A percentile compares a stretch with the other conserved stretches of the same genome.
phyloP scores from a whole-genome alignment of 352 stramenopile genomes.

The Globisporangium apiculatum region DNA sequence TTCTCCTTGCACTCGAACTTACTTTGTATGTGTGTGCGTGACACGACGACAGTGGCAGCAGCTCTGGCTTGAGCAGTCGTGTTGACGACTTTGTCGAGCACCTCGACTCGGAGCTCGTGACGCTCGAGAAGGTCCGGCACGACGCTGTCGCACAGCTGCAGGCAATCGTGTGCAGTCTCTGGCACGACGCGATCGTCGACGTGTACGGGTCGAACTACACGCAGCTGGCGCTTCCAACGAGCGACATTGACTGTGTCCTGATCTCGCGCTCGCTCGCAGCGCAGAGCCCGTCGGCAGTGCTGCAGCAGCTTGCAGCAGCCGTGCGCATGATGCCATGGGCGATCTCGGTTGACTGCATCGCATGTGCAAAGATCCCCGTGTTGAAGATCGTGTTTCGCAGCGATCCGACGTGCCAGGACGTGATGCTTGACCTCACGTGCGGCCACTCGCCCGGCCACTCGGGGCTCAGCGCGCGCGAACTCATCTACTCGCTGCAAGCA shows the following conservation, averaged over 20 bases:
- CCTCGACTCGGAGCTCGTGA: constrained; percentile 35
- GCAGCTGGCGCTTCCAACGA: constrained; percentile 90
- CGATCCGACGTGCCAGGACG: constrained; percentile 22
- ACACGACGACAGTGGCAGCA: neutral
- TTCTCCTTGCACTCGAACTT: no score
- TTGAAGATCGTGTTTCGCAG: constrained; percentile 87
- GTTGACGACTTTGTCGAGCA: constrained; percentile 44
- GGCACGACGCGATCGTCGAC: constrained; percentile 88
- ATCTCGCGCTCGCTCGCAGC: constrained; percentile 74
- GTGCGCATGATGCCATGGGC: constrained; percentile 75
- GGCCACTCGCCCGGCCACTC: constrained; percentile 92
- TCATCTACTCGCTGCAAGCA: constrained; percentile 89
- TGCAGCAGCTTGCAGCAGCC: constrained; percentile 85
- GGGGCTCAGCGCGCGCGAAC: constrained; percentile 86
- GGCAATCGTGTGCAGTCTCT: constrained; percentile 47
- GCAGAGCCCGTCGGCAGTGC: constrained; percentile 75
- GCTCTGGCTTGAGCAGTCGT: constrained; percentile 35
- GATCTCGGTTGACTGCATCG: constrained; percentile 90
- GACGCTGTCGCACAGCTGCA: constrained; percentile 42
- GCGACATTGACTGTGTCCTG: constrained; percentile 96
- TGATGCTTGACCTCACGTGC: constrained; percentile 93
- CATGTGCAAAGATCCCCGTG: constrained; percentile 93
- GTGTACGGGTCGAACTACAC: constrained; percentile 96
- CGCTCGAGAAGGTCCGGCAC: constrained; percentile 35
- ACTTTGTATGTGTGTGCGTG: neutral